Conservation (phyloP, 164 flowering plant genomes). For the Malania oleifera region DNA sequence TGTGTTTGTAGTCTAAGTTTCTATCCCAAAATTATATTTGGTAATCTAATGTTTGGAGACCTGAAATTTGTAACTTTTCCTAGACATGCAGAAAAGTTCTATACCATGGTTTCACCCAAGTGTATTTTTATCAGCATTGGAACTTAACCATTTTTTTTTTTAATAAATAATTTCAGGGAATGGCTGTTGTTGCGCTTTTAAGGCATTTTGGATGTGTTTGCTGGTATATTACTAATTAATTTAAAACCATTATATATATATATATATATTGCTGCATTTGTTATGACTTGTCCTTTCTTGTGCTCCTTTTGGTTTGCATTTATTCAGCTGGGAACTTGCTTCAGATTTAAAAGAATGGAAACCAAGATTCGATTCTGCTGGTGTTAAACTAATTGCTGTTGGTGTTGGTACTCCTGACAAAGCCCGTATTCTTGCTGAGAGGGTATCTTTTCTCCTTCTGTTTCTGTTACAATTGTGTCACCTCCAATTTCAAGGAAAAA, state of each 20-base stretch:
- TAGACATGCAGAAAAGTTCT: too few relatives aligned
- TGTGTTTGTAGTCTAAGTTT: too few relatives aligned
- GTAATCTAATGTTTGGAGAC: too few relatives aligned
- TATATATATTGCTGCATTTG: background rate
- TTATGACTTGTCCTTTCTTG: background rate
- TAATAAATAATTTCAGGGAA: too few relatives aligned
- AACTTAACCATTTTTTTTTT: background rate
- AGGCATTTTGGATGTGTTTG: constrained; percentile 94
- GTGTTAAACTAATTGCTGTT: constrained; percentile 82
- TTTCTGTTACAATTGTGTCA: too few relatives aligned
- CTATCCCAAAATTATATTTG: too few relatives aligned
- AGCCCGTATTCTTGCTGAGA: constrained; percentile 75
- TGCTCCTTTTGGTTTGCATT: constrained; percentile 4
- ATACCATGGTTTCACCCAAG: too few relatives aligned
- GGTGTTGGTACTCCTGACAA: constrained; percentile 87
- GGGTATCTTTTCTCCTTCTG: constrained; percentile 34
- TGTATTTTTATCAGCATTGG: too few relatives aligned
- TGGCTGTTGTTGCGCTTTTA: constrained; percentile 86
- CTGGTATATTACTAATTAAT: constrained; percentile 70
- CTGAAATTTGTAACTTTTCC: too few relatives aligned
- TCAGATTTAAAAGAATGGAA: constrained; percentile 59
- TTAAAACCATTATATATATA: too few relatives aligned
- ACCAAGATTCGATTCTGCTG: constrained; percentile 65
- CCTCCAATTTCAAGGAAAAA: too few relatives aligned
- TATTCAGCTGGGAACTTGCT: constrained; percentile 87